These are phyloP conservation scores for Geranium brycei DNA, from an alignment of 345 rosid genomes.

Conservation along the genomic window DNA sequence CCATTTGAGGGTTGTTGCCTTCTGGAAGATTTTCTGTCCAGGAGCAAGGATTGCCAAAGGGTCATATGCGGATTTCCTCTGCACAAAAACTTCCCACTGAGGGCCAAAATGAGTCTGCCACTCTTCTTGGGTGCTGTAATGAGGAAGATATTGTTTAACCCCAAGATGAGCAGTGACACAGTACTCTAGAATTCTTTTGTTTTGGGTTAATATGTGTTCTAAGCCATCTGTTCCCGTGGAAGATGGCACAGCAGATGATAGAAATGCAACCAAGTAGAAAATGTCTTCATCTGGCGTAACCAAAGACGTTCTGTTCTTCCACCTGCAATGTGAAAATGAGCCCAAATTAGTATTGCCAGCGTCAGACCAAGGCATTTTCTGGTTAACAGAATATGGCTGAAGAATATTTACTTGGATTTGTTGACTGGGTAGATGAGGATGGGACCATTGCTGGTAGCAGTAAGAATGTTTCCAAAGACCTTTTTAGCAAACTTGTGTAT, in stretches of 20 bases:
- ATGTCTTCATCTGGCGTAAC: conserved; percentile 67
- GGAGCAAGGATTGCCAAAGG: conserved; percentile 80
- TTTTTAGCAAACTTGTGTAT: conserved; percentile 39
- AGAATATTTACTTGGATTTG: conserved; percentile 50
- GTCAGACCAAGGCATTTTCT: background rate
- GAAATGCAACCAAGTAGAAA: conserved; percentile 64
- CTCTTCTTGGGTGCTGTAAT: conserved; percentile 46
- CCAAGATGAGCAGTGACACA: conserved; percentile 31
- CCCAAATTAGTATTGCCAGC: conserved; percentile 1
- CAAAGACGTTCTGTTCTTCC: conserved; percentile 64
- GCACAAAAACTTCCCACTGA: conserved; percentile 51
- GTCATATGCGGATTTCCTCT: conserved; percentile 58
- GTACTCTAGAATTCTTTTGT: conserved; percentile 42
- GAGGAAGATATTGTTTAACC: conserved; percentile 68
- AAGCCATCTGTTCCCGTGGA: conserved; percentile 46
- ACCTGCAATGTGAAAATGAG: conserved; percentile 38
- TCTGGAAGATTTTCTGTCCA: conserved; percentile 67
- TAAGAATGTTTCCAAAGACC: conserved; percentile 60
- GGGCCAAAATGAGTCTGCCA: conserved; percentile 74
- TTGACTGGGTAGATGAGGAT: conserved; percentile 79
- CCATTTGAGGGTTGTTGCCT: conserved; percentile 25
- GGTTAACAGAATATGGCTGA: background rate
- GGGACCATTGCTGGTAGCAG: conserved; percentile 63
- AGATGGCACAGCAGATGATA: conserved; percentile 59
- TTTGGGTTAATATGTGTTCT: conserved; percentile 41